phyloP scores from a whole-genome alignment of 805 yeast genomes.

The Wickerhamiella lipophila region DNA sequence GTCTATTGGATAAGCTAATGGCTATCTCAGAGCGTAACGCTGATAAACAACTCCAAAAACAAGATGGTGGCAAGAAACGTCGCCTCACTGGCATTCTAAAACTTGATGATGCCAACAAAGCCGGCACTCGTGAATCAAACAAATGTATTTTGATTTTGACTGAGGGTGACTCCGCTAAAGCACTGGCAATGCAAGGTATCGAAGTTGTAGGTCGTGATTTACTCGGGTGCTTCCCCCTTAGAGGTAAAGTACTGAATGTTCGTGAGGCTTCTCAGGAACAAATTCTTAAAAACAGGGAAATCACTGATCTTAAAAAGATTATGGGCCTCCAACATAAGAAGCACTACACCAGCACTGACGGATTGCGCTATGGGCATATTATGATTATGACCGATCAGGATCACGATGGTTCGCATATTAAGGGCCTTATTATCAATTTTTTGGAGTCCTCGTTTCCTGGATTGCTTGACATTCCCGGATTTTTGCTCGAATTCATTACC shows the following conservation, averaged over 20 bases:
- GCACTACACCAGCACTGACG: conserved; percentile 56
- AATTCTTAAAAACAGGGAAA: conserved; percentile 82
- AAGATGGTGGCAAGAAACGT: conserved; percentile 71
- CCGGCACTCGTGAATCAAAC: conserved; percentile 86
- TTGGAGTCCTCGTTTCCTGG: conserved; percentile 93
- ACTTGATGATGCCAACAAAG: conserved; percentile 89
- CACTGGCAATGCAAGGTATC: conserved; percentile 84
- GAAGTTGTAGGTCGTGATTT: conserved; percentile 91
- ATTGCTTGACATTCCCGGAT: conserved; percentile 76
- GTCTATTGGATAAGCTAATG: conserved; percentile 51
- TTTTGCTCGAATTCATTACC: conserved; percentile 84
- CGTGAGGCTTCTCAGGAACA: conserved; percentile 97
- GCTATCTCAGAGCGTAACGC: conserved; percentile 82
- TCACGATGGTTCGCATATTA: conserved; percentile 97
- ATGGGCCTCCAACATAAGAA: conserved; percentile 92
- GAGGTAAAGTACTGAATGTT: conserved; percentile 91
- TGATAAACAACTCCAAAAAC: conserved; percentile 71
- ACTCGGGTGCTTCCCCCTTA: conserved; percentile 88
- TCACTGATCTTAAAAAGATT: conserved; percentile 87
- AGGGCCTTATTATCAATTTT: conserved; percentile 87
- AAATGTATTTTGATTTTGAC: conserved; percentile 88
- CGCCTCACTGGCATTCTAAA: conserved; percentile 83
- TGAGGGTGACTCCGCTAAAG: conserved; percentile 93
- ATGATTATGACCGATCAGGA: conserved; percentile 99
- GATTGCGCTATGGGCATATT: conserved; percentile 84